Evolutionary conservation across 352 stramenopile genomes (phyloP), one percentile per base, ranked within the genome.

Genomic region (Pythium aristosporum): DNA sequence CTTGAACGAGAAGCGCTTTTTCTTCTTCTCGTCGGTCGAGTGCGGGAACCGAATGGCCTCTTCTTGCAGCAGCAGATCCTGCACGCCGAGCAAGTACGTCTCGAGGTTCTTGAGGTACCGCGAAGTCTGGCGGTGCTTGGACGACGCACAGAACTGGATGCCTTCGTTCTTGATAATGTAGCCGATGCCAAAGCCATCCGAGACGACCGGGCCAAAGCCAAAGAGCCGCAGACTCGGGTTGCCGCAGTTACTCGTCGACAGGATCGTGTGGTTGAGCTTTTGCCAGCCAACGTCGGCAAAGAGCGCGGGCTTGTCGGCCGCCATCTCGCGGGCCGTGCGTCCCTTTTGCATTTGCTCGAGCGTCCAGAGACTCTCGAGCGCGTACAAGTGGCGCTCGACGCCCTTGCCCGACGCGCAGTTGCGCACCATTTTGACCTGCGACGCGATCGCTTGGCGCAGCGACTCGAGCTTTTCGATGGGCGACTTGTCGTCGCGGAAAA

Each of bases 81-180:
- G 84, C 28, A 95, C 72, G n/a, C 75, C 72, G 57, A 91, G 71
- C 67, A 93, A 67, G 56, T 93, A 95, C 46, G 71, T 77, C 58
- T 95, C 79, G 18, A 95, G 71, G 69, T 92, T 92, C 51, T 91
- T 85, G 32, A 93, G 73, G 68, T 89, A 95, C n/a, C 86, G 82
- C 56, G 82, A 74, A 3, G 86, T 95, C 60, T 93, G 86, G 25
- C 86, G 82, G 65, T 95, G 86, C 57, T 89, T 88, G 34, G 82
- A 93, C 23, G 80, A 86, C 18, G 83, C 86, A 58, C 86, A 95
- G 68, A 95, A 88, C 69, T 97, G 86, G 52, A 98, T 85, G 62
- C 89, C 85, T 65, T 96, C 77, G 64, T 98, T 94, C 69, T 98
- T 98, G 75, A 98, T 99, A 61, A 99, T 98, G 79, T 99, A 99